Base-by-base conservation (phyloP, 805 yeast genomes). In the Lachancea cidri region DNA sequence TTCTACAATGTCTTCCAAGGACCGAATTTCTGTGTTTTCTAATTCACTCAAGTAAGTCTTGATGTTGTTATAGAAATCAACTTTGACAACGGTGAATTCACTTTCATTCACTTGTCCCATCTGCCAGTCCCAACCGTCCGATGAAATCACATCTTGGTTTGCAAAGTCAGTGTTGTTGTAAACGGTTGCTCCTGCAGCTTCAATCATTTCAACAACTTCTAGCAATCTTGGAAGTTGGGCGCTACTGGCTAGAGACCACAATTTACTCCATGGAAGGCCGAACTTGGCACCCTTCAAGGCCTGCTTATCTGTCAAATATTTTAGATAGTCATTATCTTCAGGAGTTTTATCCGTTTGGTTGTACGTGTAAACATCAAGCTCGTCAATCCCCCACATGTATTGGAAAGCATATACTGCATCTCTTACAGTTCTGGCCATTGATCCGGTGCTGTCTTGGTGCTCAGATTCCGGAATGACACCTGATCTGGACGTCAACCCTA, bases 51-150 rank as follows among this genome's bases (percentile, higher is more conserved):
- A 39, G 39, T 57, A 57, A 2, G 48, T 22, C 24, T 46, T 48
- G 37, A 58, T 58, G 41, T 58, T 48, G 36, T 57, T 55, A 40
- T 54, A 58, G 38, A 58, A 58, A 39, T 58, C 63, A 29, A 54
- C 60, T 37, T 55, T 55, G 11, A 58, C 59, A 36, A 58, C 53
- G 4, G 64, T 57, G 37, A 53, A 58, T 45, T 58, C 62, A 31
- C 59, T 54, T 44, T 58, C 58, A 38, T 58, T 57, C 2, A 42
- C 48, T 3, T 49, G 30, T 31, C 62, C 64, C 29, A 53, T 47
- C 15, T 46, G 55, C 64, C 64, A 58, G 39, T 58, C 44, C 64
- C 64, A 57, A 11, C 64, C 64, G 25, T 53, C 48, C 25, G 46
- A 38, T 2, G 61, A 57, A 37, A 58, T 52, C 8, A 55, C 60